phyloP scores from a whole-genome alignment of 2,329 filamentous ascomycete species.

The Rhytidhysteron rufulum region DNA sequence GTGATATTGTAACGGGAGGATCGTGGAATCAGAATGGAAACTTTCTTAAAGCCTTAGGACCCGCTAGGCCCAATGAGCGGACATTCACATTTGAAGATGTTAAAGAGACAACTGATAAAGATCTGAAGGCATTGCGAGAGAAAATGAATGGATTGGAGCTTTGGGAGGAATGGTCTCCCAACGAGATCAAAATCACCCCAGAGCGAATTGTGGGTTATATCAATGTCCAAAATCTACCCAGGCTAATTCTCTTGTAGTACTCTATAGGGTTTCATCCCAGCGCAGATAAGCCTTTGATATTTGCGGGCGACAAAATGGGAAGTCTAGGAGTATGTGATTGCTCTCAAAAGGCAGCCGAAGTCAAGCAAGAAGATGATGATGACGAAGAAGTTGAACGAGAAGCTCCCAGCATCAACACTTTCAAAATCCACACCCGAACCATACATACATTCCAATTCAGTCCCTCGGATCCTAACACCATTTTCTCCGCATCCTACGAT shows the following conservation, averaged over 20 bases:
- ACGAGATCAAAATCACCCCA: constrained; percentile 83
- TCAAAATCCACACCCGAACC: constrained; percentile 86
- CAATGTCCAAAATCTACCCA: too few species aligned
- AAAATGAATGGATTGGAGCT: constrained; percentile 73
- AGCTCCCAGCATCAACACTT: constrained; percentile 77
- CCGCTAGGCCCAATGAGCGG: constrained; percentile 73
- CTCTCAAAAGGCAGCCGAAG: constrained; percentile 60
- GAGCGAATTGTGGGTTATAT: constrained; percentile 58
- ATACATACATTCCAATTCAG: constrained; percentile 82
- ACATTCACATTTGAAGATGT: constrained; percentile 87
- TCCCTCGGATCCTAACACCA: constrained; percentile 64
- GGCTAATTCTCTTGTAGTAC: constrained; percentile 51
- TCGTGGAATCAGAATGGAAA: constrained; percentile 67
- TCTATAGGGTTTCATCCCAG: constrained; percentile 85
- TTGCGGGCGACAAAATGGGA: constrained; percentile 92
- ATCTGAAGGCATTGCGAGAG: constrained; percentile 67
- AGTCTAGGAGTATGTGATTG: constrained; percentile 89
- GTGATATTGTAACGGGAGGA: constrained; percentile 77
- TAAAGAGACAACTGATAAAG: constrained; percentile 72
- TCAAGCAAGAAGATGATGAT: constrained; percentile 61
- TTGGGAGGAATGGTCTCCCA: constrained; percentile 81
- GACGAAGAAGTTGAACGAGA: constrained; percentile 61
- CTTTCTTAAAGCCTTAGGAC: constrained; percentile 64
- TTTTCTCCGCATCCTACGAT: constrained; percentile 89
- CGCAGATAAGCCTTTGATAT: constrained; percentile 78